Conservation (phyloP, 495 filamentous ascomycete species). For the Neurospora sp. region DNA sequence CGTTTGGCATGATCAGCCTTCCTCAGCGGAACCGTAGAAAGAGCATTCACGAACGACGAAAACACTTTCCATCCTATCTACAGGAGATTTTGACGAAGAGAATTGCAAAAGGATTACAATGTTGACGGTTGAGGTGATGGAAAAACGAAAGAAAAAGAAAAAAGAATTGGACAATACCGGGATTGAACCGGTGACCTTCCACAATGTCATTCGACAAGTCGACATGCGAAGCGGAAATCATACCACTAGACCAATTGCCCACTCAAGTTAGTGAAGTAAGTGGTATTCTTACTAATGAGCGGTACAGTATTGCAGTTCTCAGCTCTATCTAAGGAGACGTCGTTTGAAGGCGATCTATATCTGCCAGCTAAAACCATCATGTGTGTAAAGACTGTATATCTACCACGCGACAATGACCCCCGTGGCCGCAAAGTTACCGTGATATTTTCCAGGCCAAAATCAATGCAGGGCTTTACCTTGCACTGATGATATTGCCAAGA, state of each 20-base stretch:
- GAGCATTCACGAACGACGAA: neutral
- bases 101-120: neutral
- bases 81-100: neutral
- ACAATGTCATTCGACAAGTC: neutral
- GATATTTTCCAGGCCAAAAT: no score
- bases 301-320: neutral
- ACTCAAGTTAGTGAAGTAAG: neutral
- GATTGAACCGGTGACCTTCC: slow-evolving; percentile 15
- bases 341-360: neutral
- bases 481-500: no score
- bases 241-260: slow-evolving; percentile 14
- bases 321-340: neutral
- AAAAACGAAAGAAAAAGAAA: neutral
- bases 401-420: rapidly evolving
- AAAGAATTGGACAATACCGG: slow-evolving; percentile 1
- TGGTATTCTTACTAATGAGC: neutral
- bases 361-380: neutral
- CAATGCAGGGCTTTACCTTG: no score
- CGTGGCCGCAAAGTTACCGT: neutral
- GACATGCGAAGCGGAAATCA: slow-evolving; percentile 13
- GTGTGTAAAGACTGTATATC: neutral
- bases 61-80: neutral
- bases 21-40: neutral
- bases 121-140: neutral
- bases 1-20: neutral